These are phyloP conservation scores for Alloteropsis angusta DNA, from an alignment of 202 grass and related monocot species.

Conservation along the genomic window DNA sequence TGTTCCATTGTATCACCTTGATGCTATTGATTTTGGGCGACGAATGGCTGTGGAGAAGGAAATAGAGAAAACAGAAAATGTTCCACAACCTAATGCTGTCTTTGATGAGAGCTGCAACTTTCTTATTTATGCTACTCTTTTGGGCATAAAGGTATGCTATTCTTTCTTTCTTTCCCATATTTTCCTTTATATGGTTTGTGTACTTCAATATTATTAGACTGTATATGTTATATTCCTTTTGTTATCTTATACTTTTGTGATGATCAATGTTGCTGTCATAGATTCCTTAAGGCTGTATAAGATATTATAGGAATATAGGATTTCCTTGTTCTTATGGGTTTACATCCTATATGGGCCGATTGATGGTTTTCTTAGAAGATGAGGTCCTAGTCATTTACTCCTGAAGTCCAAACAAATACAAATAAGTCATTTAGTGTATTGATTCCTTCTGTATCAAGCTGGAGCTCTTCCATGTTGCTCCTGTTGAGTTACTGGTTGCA, in stretches of 20 bases:
- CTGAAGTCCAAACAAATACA: not conserved
- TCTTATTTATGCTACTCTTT: slow-evolving; percentile 95
- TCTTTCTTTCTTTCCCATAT: not conserved
- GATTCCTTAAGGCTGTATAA: not conserved
- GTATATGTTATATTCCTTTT: not conserved
- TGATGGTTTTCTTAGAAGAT: not conserved
- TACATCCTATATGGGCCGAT: not conserved
- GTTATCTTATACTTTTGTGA: not conserved
- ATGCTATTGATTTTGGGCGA: slow-evolving; percentile 95
- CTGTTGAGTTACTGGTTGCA: not conserved
- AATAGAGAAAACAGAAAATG: slow-evolving; percentile 96
- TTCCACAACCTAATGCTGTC: slow-evolving; percentile 83
- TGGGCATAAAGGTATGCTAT: slow-evolving; percentile 79
- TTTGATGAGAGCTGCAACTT: slow-evolving; percentile 97
- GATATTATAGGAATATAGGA: not conserved
- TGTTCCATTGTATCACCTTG: slow-evolving; percentile 71
- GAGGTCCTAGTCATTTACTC: not conserved
- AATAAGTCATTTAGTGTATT: not conserved
- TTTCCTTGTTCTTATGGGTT: not conserved
- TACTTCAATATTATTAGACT: not conserved
- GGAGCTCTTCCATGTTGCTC: not conserved
- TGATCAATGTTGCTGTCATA: not conserved
- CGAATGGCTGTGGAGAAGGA: slow-evolving; percentile 98
- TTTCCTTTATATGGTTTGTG: not conserved
- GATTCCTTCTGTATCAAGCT: not conserved